Evolutionary conservation across 768 basidiomycete species (phyloP), one percentile per base, ranked within the genome.

Genomic region (Podaxis sp.): DNA sequence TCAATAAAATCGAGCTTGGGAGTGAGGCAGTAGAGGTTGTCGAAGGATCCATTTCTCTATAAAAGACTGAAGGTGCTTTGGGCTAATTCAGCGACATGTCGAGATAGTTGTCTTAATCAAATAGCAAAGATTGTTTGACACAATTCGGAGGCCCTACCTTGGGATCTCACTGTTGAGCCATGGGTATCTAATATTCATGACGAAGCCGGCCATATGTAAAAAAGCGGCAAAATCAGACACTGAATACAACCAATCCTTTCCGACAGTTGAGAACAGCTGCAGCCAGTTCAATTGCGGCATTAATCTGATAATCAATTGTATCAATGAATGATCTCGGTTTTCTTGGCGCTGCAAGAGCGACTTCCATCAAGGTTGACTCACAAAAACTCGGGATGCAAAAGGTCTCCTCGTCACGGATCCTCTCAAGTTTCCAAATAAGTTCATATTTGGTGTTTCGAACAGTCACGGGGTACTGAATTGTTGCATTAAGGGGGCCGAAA

Each of bases 1-100:
- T 81, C 17, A 58, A 44, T 30, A 66, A 60, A 17, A 75, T 82
- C 17, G 73, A 75, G 41, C 69, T 82, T 41, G 75, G 71, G 22
- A 80, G 81, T 33, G 66, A 62, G 3, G 80, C 78, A 1, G 79
- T 82, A 1, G 66, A 77, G 48, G 74, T 79, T 2, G 78, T 77
- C 75, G 73, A 78, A 61, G 80, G 80, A 1, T 64, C 44, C n/a
- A 54, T 73, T 38, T 46, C 44, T 7, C 10, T 46, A 22, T 46
- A 46, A 46, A 46, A 2, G 17, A 46, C 44, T n/a, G n/a, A 20
- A 46, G 44, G 1, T 2, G 44, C 20, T 17, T 46, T 5, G 44
- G 44, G 15, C 7, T 46, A 20, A 41, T 41, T 41, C 40, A 41
- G 15, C 4, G 7, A 41, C 17, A 46, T 46, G n/a, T 46, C n/a